Evolutionary conservation across 257 asterid species (phyloP).

Genomic region (Linderniella brevidens): DNA sequence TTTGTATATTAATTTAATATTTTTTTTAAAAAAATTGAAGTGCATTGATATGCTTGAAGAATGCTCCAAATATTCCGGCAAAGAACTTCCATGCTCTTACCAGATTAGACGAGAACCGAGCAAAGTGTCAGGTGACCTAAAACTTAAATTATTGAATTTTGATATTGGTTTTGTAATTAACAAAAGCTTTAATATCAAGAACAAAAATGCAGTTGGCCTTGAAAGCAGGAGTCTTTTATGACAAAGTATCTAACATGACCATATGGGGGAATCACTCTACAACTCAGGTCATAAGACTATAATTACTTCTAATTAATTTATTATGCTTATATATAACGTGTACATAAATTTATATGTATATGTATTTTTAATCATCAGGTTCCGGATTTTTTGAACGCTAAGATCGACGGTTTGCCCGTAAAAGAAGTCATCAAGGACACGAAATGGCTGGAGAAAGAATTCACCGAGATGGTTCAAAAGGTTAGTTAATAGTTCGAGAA

Average conservation of each 20-base stretch:
- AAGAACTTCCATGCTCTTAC: constrained; percentile 92
- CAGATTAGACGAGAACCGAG: constrained; percentile 93
- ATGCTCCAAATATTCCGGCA: constrained; percentile 89
- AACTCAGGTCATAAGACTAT: constrained; percentile 47
- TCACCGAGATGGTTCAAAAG: constrained; percentile 79
- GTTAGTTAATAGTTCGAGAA: constrained; percentile 18
- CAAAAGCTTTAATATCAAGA: neutral
- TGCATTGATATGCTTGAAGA: constrained; percentile 93
- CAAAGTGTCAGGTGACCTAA: constrained; percentile 73
- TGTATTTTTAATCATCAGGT: constrained; percentile 31
- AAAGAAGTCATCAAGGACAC: constrained; percentile 73
- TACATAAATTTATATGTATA: neutral
- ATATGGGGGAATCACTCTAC: constrained; percentile 99
- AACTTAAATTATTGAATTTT: neutral
- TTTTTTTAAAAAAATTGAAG: constrained; percentile 23
- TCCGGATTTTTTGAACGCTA: constrained; percentile 88
- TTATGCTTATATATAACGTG: constrained; percentile 27
- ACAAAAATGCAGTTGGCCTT: constrained; percentile 53
- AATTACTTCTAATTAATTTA: constrained; percentile 1
- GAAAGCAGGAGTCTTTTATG: constrained; percentile 95
- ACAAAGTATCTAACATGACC: constrained; percentile 78
- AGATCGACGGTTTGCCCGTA: constrained; percentile 58
- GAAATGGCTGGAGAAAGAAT: constrained; percentile 89
- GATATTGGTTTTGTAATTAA: neutral
- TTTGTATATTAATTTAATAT: constrained; percentile 19